Conservation (phyloP, 208 protist genomes). For the Kentomonas sorsogonicus region DNA sequence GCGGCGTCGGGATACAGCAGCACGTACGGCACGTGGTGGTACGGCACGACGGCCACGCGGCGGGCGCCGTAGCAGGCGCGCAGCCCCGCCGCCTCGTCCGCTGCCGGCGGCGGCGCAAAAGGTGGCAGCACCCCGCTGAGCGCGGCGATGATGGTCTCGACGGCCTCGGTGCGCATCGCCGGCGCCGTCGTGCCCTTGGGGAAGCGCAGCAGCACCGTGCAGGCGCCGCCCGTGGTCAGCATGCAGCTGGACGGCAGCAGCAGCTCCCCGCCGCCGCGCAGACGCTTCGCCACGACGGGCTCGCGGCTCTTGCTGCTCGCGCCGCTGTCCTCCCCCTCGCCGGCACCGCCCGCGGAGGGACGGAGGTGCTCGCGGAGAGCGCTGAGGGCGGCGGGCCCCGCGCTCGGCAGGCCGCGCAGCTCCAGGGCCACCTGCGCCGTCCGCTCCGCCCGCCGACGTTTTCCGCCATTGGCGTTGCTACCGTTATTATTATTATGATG, state of each 20-base stretch:
- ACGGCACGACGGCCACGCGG: slow-evolving; percentile 14
- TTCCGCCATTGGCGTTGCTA: neutral
- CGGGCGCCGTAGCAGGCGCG: slow-evolving; percentile 1
- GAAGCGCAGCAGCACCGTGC: slow-evolving; percentile 69
- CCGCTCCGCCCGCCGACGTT: slow-evolving; percentile 10
- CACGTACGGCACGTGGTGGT: slow-evolving; percentile 46
- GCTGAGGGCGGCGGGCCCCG: slow-evolving; percentile 2
- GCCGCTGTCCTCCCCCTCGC: slow-evolving; percentile 10
- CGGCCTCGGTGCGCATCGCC: slow-evolving; percentile 42
- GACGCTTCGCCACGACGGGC: slow-evolving; percentile 44
- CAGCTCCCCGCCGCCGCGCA: slow-evolving; percentile 59
- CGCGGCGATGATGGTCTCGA: slow-evolving; percentile 67
- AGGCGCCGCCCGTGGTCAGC: slow-evolving; percentile 35
- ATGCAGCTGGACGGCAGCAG: slow-evolving; percentile 63
- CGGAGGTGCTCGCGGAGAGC: slow-evolving; percentile 3
- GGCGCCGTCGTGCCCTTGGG: slow-evolving; percentile 30
- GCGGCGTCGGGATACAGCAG: slow-evolving; percentile 20
- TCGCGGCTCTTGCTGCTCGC: no score
- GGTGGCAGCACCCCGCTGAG: slow-evolving; percentile 51
- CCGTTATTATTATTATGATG: neutral
- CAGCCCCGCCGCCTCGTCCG: neutral
- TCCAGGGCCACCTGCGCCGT: slow-evolving; percentile 42
- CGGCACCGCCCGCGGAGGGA: neutral
- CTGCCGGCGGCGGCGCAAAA: neutral
- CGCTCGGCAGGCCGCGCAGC: slow-evolving; percentile 28